Evolutionary conservation across 1,139 yeast species (phyloP).

Genomic region (Meyerozyma elateridarum): DNA sequence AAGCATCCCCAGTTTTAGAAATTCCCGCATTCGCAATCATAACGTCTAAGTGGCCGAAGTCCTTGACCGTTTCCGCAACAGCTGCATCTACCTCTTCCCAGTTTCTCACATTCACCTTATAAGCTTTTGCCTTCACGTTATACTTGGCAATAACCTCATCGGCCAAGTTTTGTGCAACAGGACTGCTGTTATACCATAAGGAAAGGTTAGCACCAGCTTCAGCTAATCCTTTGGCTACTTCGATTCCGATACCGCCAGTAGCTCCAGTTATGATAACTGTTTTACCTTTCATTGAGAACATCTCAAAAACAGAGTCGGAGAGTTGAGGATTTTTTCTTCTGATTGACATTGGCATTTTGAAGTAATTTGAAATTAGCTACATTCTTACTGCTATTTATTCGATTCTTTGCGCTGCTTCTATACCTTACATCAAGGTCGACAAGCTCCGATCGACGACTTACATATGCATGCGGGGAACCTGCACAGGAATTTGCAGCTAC

Average conservation of each 20-base stretch:
- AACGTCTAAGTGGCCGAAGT: conserved; percentile 8
- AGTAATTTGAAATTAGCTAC: background rate
- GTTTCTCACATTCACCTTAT: conserved; percentile 6
- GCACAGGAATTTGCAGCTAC: no score
- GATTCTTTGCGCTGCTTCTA: no score
- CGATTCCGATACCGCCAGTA: conserved; percentile 79
- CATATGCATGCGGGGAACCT: no score
- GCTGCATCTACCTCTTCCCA: conserved; percentile 5
- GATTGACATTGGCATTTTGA: background rate
- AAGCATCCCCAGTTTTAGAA: conserved; percentile 6
- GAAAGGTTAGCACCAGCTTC: conserved; percentile 92
- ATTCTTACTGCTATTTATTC: no score
- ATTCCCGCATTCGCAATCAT: conserved; percentile 10
- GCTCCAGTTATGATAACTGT: conserved; percentile 89
- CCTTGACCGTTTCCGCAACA: conserved; percentile 3
- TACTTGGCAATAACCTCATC: conserved; percentile 51
- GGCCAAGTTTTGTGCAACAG: conserved; percentile 44
- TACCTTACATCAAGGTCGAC: no score
- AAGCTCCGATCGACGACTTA: no score
- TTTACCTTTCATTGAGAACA: conserved; percentile 72
- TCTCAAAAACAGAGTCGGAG: conserved; percentile 34
- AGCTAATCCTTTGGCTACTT: conserved; percentile 80
- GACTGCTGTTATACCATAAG: conserved; percentile 51
- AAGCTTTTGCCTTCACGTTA: conserved; percentile 8
- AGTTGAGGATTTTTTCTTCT: conserved; percentile 12